Conservation (phyloP, 805 yeast species). For the Saturnispora quitensis region DNA sequence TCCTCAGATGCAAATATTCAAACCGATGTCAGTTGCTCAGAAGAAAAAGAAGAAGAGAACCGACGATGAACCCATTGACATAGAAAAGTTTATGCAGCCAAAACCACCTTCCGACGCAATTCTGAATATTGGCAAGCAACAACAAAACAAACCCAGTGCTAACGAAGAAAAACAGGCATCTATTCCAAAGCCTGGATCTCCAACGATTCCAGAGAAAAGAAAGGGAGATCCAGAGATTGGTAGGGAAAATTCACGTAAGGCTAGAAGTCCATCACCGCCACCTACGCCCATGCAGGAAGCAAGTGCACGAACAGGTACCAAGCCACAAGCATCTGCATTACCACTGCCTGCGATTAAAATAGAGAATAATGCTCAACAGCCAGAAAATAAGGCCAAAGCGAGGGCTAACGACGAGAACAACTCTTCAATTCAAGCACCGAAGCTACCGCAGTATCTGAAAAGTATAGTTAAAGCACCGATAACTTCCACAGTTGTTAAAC, state of each 20-base stretch:
- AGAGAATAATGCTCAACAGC: background rate
- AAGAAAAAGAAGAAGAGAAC: conserved; percentile 3
- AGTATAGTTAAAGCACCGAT: conserved; percentile 6
- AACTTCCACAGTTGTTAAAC: conserved; percentile 5
- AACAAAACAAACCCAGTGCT: background rate
- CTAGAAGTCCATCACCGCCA: background rate
- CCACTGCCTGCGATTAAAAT: background rate
- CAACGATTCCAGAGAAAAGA: conserved; percentile 17
- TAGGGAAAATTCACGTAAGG: background rate
- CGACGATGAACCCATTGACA: conserved; percentile 9
- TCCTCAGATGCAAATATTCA: conserved; percentile 5
- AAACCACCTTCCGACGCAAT: conserved; percentile 14
- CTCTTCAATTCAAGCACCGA: conserved; percentile 11
- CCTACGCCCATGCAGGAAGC: background rate
- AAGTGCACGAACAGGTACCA: too few species aligned
- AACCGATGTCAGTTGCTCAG: background rate
- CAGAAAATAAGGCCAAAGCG: background rate
- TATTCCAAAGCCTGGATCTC: background rate
- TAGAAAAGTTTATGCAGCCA: conserved; percentile 14
- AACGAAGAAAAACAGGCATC: background rate
- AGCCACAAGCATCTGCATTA: background rate
- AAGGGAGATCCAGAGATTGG: conserved; percentile 2
- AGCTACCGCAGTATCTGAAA: conserved; percentile 7
- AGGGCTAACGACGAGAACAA: background rate
- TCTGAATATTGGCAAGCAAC: conserved; percentile 1